phyloP scores from a whole-genome alignment of 805 yeast species.

The Debaryomyces castellii region DNA sequence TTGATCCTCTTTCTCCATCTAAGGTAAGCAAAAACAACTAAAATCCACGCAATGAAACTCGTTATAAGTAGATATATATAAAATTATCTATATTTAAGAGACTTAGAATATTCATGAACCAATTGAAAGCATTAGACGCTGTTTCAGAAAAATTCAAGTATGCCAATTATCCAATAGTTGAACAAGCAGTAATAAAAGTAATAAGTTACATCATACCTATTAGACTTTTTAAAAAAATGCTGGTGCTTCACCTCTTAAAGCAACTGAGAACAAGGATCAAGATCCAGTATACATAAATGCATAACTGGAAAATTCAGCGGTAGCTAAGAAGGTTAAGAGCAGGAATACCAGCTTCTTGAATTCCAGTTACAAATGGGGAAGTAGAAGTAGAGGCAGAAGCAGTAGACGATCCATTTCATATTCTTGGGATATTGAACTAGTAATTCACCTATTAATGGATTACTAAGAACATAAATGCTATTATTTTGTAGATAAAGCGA shows the following conservation, averaged over 20 bases:
- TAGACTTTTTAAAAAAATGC: constrained; percentile 13
- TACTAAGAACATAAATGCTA: constrained; percentile 21
- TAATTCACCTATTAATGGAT: constrained; percentile 22
- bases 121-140: constrained; percentile 65
- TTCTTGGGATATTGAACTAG: constrained; percentile 13
- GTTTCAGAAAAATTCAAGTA: constrained; percentile 45
- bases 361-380: constrained; percentile 78
- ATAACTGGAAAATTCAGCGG: constrained; percentile 69
- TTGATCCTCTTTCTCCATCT: constrained; percentile 60
- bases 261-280: constrained; percentile 24
- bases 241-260: constrained; percentile 18
- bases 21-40: constrained; percentile 56
- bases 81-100: no score
- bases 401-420: constrained; percentile 15
- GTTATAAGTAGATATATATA: constrained; percentile 49
- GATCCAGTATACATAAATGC: constrained; percentile 26
- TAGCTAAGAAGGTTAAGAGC: constrained; percentile 68
- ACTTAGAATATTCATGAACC: constrained; percentile 72
- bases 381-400: constrained; percentile 54
- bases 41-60: constrained; percentile 60
- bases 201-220: constrained; percentile 15
- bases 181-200: constrained; percentile 17
- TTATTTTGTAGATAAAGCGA: constrained; percentile 50
- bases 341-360: constrained; percentile 39
- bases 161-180: constrained; percentile 19